Percentiles rank a stretch among this genome's conserved stretches.
Conservation (phyloP, 345 rosid genomes). For the Luvunga scandens region DNA sequence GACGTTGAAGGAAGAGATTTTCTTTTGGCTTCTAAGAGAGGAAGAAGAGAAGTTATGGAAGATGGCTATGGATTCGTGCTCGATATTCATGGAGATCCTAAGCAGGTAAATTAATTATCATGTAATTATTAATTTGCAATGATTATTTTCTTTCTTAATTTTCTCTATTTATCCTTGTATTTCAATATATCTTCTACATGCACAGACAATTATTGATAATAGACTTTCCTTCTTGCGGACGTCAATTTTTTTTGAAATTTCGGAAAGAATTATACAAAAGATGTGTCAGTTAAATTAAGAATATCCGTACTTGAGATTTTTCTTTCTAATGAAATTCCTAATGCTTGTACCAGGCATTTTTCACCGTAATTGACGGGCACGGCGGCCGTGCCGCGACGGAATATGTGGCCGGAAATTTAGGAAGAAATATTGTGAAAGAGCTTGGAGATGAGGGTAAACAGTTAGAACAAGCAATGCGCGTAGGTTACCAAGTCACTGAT, state of each 20-base stretch:
- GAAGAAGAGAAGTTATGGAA: conserved; percentile 49
- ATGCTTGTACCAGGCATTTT: conserved; percentile 30
- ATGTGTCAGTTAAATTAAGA: too few relatives aligned
- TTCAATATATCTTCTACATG: too few relatives aligned
- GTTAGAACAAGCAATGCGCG: conserved; percentile 32
- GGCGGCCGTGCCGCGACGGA: conserved; percentile 49
- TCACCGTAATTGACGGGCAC: conserved; percentile 53
- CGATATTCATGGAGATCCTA: conserved; percentile 44
- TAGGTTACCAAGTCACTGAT: conserved; percentile 45
- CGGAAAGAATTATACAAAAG: too few relatives aligned
- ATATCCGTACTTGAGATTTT: too few relatives aligned
- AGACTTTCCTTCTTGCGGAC: too few relatives aligned
- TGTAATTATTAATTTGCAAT: background rate
- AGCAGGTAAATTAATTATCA: conserved; percentile 26
- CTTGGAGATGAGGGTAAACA: conserved; percentile 13
- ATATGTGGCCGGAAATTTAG: conserved; percentile 43
- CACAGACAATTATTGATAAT: too few relatives aligned
- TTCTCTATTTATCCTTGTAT: too few relatives aligned
- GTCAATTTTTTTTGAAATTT: too few relatives aligned
- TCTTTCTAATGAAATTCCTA: too few relatives aligned
- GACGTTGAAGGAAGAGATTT: conserved; percentile 41
- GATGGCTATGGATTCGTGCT: conserved; percentile 37
- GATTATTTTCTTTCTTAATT: too few relatives aligned
- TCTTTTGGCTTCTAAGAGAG: conserved; percentile 41
- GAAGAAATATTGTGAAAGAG: conserved; percentile 42